Percentiles rank a stretch among this genome's conserved stretches.
These are phyloP conservation scores for Saccharomyces jurei DNA, from an alignment of 805 yeast genomes.

Conservation along the genomic window DNA sequence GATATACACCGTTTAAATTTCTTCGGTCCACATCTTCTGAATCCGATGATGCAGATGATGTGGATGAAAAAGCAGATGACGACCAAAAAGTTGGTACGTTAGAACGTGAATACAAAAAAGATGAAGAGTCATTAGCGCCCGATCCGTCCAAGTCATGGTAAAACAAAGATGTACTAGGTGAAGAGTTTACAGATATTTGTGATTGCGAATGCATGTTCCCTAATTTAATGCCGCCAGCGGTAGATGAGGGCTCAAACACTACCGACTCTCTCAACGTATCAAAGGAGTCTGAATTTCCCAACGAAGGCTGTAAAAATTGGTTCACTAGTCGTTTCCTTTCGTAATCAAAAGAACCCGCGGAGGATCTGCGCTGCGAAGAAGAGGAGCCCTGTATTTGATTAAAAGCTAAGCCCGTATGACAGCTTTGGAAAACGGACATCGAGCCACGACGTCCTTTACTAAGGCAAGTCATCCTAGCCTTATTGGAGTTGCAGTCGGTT, in stretches of 20 bases:
- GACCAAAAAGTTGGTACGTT: neutral
- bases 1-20: neutral
- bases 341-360: neutral
- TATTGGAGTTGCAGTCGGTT: neutral
- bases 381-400: neutral
- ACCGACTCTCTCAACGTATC: conserved; percentile 8
- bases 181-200: neutral
- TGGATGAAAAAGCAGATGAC: neutral
- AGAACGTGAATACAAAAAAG: neutral
- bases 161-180: neutral
- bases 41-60: neutral
- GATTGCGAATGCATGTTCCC: neutral
- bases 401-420: neutral
- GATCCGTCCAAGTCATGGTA: neutral
- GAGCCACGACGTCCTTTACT: neutral
- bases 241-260: neutral
- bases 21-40: neutral
- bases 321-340: conserved; percentile 1
- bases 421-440: neutral
- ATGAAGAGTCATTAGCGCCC: neutral
- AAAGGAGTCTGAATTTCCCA: conserved; percentile 4
- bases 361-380: neutral
- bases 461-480: neutral
- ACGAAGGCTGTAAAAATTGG: conserved; percentile 1
- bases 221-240: neutral